Evolutionary conservation across 2,329 filamentous ascomycete species (phyloP), one percentile per base, ranked within the genome.

Genomic region (Esteya vermicola): DNA sequence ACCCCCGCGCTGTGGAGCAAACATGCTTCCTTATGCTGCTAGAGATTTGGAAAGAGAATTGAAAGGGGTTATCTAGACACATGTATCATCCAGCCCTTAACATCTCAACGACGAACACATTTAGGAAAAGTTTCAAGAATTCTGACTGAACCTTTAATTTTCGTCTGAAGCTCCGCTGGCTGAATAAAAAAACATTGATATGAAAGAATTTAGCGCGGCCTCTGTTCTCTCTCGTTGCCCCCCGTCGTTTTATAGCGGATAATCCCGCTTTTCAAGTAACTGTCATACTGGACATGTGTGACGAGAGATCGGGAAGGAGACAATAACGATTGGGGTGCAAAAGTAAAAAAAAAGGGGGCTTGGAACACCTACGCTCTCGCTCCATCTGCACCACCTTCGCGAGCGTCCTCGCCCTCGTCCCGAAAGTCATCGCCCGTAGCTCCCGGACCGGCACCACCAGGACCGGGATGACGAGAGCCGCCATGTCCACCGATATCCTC

Each of bases 331-430:
- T n/a, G n/a, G n/a, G n/a, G n/a, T n/a, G n/a, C n/a, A n/a, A n/a
- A n/a, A n/a, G n/a, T n/a, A n/a, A n/a, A n/a, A n/a, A n/a, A 49
- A 49, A 50, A 48, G 48, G 48, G 52, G 46, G 59, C 18, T n/a
- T n/a, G 13, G 63, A 57, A 62, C 58, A 98, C 93, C 89, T 96
- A 98, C 91, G 89, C 91, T 95, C 91, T 78, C 65, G 85, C 93
- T 55, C 93, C 91, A 63, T 96, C 91, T 51, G 85, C 85, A 57
- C 93, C 91, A 45, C 89, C 91, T 62, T 94, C 86, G 64, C 93
- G 74, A 48, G 89, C 77, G 50, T 76, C 78, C 59, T 85, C 78
- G 43, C 91, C 91, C 60, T 96, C 91, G 59, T 93, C 79, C 60
- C 88, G 76, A 51, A 94, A 66, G 57, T 98, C 89, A 47, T 88